Evolutionary conservation across 2,329 filamentous ascomycete genomes (phyloP).

Genomic region (Xylaria digitata): DNA sequence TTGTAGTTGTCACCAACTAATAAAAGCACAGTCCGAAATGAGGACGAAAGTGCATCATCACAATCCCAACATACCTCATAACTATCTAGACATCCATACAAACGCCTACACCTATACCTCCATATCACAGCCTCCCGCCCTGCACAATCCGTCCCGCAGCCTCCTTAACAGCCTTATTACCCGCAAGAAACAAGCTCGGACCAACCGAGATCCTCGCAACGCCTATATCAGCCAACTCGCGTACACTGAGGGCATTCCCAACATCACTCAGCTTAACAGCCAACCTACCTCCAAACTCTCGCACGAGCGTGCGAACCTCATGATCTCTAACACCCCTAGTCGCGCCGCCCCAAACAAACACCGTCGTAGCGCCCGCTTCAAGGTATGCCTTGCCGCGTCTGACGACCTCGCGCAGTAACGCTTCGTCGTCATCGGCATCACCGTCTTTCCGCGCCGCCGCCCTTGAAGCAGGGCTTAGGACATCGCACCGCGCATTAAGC

Average conservation of each 20-base stretch:
- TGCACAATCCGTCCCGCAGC: conserved; percentile 18
- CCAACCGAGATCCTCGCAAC: conserved; percentile 29
- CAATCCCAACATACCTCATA: no score
- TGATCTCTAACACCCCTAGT: not conserved
- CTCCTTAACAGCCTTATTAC: conserved; percentile 9
- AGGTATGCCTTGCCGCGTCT: conserved; percentile 18
- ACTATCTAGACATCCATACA: no score
- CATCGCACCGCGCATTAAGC: conserved; percentile 24
- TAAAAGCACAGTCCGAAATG: no score
- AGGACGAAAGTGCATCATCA: no score
- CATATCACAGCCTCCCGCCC: conserved; percentile 14
- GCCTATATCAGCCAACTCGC: conserved; percentile 16
- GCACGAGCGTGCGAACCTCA: not conserved
- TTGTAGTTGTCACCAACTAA: no score
- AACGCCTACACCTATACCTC: no score
- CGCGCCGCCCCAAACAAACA: conserved; percentile 21
- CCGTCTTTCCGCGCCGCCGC: not conserved
- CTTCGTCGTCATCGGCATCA: not conserved
- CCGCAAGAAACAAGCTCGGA: conserved; percentile 19
- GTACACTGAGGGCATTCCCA: conserved; percentile 2
- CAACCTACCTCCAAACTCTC: conserved; percentile 6
- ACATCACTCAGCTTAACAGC: conserved; percentile 7
- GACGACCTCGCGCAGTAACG: not conserved
- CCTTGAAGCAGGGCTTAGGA: not conserved
- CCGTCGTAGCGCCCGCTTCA: conserved; percentile 15